A percentile compares a stretch with the other conserved stretches of the same genome.
These are phyloP conservation scores for Boletus pseudopeckii DNA, from an alignment of 768 basidiomycete species.

Conservation along the genomic window DNA sequence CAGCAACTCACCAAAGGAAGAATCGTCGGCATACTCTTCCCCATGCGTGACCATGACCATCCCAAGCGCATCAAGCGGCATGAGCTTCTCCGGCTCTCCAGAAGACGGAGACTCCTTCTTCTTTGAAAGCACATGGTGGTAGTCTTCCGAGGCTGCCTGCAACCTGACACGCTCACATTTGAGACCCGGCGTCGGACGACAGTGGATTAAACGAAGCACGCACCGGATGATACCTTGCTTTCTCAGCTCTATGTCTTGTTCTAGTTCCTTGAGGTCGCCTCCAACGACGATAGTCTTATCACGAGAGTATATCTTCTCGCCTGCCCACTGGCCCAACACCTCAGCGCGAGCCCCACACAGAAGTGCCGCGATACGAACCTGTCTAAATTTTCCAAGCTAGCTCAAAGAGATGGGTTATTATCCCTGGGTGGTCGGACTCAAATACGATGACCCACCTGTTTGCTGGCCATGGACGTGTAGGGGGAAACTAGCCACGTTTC, in stretches of 20 bases:
- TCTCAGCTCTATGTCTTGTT: slow-evolving; percentile 80
- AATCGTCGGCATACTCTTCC: slow-evolving; percentile 75
- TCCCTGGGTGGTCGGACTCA: background rate
- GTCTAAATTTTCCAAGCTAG: slow-evolving; percentile 74
- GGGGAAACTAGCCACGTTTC: background rate
- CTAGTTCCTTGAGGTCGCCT: slow-evolving; percentile 74
- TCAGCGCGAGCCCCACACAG: slow-evolving; percentile 9
- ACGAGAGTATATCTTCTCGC: slow-evolving; percentile 80
- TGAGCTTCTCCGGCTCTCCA: slow-evolving; percentile 63
- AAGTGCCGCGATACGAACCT: slow-evolving; percentile 43
- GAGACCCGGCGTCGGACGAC: background rate
- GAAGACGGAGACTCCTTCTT: slow-evolving; percentile 65
- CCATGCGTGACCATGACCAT: slow-evolving; percentile 86
- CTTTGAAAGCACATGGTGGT: slow-evolving; percentile 69
- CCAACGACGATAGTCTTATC: slow-evolving; percentile 74
- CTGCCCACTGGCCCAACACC: slow-evolving; percentile 65
- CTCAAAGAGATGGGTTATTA: slow-evolving; percentile 2
- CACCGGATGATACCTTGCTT: slow-evolving; percentile 71
- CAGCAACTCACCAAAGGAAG: slow-evolving; percentile 54
- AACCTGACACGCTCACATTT: slow-evolving; percentile 43
- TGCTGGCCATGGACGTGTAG: slow-evolving; percentile 54
- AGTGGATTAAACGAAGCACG: slow-evolving; percentile 25
- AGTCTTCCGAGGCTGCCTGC: slow-evolving; percentile 66
- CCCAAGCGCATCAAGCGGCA: slow-evolving; percentile 76
- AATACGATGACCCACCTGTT: slow-evolving; percentile 44